These are phyloP conservation scores for Alternaria infectoria DNA, from an alignment of 2,329 filamentous ascomycete species.

Conservation along the genomic window DNA sequence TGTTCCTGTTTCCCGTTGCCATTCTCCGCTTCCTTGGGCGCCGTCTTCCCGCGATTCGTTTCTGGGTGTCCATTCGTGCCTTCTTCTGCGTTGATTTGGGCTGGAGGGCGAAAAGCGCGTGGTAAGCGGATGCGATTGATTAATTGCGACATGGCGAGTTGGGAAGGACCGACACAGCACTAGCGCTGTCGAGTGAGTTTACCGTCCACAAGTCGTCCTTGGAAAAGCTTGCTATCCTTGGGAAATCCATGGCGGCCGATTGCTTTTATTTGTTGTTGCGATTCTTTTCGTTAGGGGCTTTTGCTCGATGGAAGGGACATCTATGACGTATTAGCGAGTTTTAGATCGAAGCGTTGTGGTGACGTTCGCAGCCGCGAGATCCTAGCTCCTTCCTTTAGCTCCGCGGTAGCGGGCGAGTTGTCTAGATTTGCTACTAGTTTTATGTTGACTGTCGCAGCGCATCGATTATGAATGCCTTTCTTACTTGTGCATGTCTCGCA, in stretches of 20 bases:
- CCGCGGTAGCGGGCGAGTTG: neutral
- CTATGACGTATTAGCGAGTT: constrained; percentile 12
- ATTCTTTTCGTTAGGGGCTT: neutral
- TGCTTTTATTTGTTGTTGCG: constrained; percentile 7
- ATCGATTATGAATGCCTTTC: neutral
- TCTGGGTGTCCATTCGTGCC: constrained; percentile 12
- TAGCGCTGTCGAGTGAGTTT: neutral
- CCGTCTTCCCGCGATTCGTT: constrained; percentile 8
- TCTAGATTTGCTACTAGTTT: neutral
- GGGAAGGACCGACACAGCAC: neutral
- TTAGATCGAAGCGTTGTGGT: constrained; percentile 3
- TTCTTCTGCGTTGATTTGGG: constrained; percentile 15
- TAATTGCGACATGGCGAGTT: neutral
- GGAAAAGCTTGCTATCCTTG: constrained; percentile 1
- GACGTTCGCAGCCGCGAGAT: constrained; percentile 9
- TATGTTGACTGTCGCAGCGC: neutral
- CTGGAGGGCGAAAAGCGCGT: constrained; percentile 16
- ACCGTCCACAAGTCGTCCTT: neutral
- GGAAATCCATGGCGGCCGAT: constrained; percentile 9
- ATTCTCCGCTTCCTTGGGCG: constrained; percentile 12
- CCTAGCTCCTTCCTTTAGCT: neutral
- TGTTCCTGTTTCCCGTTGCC: constrained; percentile 15
- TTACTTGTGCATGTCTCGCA: neutral
- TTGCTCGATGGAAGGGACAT: constrained; percentile 1
- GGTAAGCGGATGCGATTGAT: constrained; percentile 10